These are phyloP conservation scores for Paragyromitra xinjiangensis DNA, from an alignment of 495 filamentous ascomycete species.

Conservation along the genomic window DNA sequence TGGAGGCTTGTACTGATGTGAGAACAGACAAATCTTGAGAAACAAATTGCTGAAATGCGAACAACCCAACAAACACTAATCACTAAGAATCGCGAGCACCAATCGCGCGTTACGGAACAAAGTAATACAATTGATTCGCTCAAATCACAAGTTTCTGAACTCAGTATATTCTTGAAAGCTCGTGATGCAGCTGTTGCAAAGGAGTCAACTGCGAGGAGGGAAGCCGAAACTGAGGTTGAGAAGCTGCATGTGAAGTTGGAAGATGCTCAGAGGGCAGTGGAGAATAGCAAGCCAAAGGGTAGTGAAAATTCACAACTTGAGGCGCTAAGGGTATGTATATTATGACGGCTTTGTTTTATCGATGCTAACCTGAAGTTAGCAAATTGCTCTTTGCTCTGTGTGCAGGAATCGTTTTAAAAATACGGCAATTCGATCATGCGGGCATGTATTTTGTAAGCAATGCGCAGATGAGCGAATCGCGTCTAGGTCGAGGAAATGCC, in stretches of 20 bases:
- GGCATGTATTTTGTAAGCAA: conserved; percentile 92
- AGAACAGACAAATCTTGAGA: conserved; percentile 84
- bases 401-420: conserved; percentile 93
- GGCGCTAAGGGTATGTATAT: conserved; percentile 54
- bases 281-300: conserved; percentile 55
- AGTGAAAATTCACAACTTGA: conserved; percentile 57
- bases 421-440: conserved; percentile 88
- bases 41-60: conserved; percentile 82
- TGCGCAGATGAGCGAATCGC: conserved; percentile 87
- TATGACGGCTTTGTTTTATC: background rate
- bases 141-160: conserved; percentile 77
- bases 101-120: conserved; percentile 74
- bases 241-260: conserved; percentile 57
- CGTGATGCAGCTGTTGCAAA: conserved; percentile 71
- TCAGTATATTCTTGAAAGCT: conserved; percentile 72
- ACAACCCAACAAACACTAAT: conserved; percentile 73
- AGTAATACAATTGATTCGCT: conserved; percentile 73
- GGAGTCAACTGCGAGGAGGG: conserved; percentile 53
- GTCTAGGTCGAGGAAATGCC: conserved; percentile 92
- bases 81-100: conserved; percentile 73
- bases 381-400: conserved; percentile 85
- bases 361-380: conserved; percentile 66
- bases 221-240: conserved; percentile 57
- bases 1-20: conserved; percentile 63
- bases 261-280: conserved; percentile 53